Base-by-base conservation (phyloP, 352 stramenopile species). In the Phytophthora hibernalis region DNA sequence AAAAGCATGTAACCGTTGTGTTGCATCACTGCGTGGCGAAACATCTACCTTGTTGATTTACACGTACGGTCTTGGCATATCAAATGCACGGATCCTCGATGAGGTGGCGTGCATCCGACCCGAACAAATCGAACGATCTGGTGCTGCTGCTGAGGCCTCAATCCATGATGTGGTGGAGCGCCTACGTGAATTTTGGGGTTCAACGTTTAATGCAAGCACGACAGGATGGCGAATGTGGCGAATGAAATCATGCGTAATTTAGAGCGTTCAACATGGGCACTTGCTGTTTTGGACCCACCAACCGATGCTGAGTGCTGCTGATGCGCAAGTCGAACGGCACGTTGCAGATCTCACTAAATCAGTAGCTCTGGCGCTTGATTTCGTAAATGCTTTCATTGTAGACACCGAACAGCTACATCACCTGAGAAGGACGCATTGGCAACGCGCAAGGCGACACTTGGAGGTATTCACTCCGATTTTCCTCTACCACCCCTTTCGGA, bases 241-340 rank as follows among this genome's bases (percentile, higher is more conserved):
- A 64, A 64, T 35, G 26, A 49, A 7, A 43, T 64, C 28, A 50
- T 28, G 12, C 8, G 47, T 11, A 65, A 54, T 20, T 26, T 57
- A 4, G n/a, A 65, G 37, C 56, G 45, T n/a, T 64, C 56, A 6
- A 56, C 56, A 13, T 56, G 22, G 45, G 44, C 56, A 21, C 16
- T 21, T 5, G 43, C 11, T 21, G 37, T 43, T 30, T n/a, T 49
- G n/a, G n/a, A 24, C 13, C 42, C 42, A 30, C 42, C n/a, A 28
- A 49, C 42, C 4, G 4, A 18, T 49, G 18, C 42, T 28, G 8
- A 18, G 12, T n/a, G 42, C 42, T 6, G 42, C 42, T 8, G 42
- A 49, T 28, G n/a, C n/a, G n/a, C n/a, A 28, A 49, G 42, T 28
- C 12, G 42, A 49, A 24, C 42, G 13, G 15, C 47, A 54, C 15